These are phyloP conservation scores for Stagonosporopsis chrysanthemi DNA, from an alignment of 2,329 filamentous ascomycete genomes.

Conservation along the genomic window DNA sequence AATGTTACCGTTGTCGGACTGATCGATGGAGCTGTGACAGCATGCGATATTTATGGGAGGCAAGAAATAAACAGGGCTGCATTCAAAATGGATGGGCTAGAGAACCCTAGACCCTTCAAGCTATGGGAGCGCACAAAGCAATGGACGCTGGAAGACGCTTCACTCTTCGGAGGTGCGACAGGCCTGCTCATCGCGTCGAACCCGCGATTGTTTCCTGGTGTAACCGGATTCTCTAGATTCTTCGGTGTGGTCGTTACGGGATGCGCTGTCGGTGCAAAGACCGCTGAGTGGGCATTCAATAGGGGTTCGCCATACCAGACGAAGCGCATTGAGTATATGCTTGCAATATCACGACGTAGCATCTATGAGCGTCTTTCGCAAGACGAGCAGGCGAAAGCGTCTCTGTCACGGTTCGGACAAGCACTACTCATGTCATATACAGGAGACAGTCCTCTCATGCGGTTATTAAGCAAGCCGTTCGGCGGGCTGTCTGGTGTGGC, in stretches of 20 bases:
- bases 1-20: constrained; percentile 21
- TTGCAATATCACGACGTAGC: background rate
- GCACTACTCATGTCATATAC: constrained; percentile 19
- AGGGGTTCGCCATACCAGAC: constrained; percentile 7
- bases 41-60: constrained; percentile 20
- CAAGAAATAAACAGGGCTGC: constrained; percentile 29
- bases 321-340: constrained; percentile 5
- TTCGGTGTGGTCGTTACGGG: constrained; percentile 28
- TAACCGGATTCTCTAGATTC: constrained; percentile 25
- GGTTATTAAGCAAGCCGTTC: constrained; percentile 7
- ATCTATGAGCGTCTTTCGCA: constrained; percentile 19
- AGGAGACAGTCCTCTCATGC: constrained; percentile 2
- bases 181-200: constrained; percentile 25
- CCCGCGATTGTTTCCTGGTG: constrained; percentile 27
- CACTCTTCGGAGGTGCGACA: constrained; percentile 24
- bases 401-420: constrained; percentile 23
- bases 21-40: constrained; percentile 17
- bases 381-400: constrained; percentile 20
- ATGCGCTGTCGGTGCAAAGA: constrained; percentile 20
- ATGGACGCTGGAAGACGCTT: constrained; percentile 25
- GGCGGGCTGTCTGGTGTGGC: background rate
- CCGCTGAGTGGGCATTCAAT: constrained; percentile 5
- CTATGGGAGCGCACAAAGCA: constrained; percentile 33
- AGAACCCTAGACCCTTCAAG: constrained; percentile 27
- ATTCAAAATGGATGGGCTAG: constrained; percentile 26